These are phyloP conservation scores for Sphenostylis stenocarpa DNA, from an alignment of 306 rosid genomes.

Conservation along the genomic window DNA sequence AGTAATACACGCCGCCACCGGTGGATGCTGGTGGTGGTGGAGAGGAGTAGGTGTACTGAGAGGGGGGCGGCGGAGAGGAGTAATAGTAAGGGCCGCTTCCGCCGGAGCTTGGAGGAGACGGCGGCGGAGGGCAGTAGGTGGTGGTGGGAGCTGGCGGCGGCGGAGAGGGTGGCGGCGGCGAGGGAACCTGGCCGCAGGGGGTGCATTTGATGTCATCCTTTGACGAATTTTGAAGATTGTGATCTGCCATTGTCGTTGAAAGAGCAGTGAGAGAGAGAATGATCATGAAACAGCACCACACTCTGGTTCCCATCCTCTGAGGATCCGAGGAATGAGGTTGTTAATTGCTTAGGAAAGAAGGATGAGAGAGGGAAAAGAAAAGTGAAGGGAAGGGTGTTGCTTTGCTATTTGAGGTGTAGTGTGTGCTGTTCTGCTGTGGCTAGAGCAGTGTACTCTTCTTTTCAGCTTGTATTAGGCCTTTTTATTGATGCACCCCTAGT, in stretches of 20 bases:
- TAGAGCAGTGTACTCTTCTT: slow-evolving; percentile 23
- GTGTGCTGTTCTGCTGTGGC: background rate
- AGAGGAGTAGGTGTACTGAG: slow-evolving; percentile 38
- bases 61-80: slow-evolving; percentile 72
- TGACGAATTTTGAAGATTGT: slow-evolving; percentile 12
- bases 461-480: background rate
- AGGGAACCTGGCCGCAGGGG: slow-evolving; percentile 56
- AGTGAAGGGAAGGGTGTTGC: background rate
- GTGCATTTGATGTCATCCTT: slow-evolving; percentile 85
- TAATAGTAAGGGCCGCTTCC: slow-evolving; percentile 38
- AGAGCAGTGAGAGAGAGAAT: slow-evolving; percentile 1
- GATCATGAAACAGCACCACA: background rate
- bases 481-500: background rate
- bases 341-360: slow-evolving; percentile 19
- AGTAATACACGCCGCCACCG: slow-evolving; percentile 44
- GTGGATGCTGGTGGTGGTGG: slow-evolving; percentile 38
- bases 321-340: slow-evolving; percentile 15
- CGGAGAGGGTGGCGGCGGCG: slow-evolving; percentile 62
- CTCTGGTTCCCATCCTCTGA: slow-evolving; percentile 38
- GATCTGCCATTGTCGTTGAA: slow-evolving; percentile 31
- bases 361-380: background rate
- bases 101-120: slow-evolving; percentile 53
- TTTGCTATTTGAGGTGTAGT: slow-evolving; percentile 43
- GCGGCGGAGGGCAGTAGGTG: slow-evolving; percentile 67
- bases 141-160: slow-evolving; percentile 41